These are phyloP conservation scores for Trypanosoma platydactyli DNA, from an alignment of 208 protist genomes.

Conservation along the genomic window DNA sequence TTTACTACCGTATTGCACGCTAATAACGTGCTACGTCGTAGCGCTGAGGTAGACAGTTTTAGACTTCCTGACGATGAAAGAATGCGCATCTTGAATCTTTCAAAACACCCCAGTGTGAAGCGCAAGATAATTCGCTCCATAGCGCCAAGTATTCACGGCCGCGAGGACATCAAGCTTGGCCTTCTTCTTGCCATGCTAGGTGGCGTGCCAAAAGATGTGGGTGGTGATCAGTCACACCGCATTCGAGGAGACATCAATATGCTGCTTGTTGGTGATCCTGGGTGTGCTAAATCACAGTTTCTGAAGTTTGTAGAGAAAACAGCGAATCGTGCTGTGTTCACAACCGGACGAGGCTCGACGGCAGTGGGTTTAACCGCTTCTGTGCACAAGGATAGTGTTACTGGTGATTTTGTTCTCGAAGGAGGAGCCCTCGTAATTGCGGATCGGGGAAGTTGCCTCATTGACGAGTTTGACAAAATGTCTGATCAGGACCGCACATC, in stretches of 20 bases:
- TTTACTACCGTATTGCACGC: conserved; percentile 98
- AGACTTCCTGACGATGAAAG: conserved; percentile 90
- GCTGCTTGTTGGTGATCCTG: conserved; percentile 99
- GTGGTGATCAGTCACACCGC: conserved; percentile 93
- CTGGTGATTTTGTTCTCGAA: conserved; percentile 99
- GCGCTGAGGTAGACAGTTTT: conserved; percentile 84
- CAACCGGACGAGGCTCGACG: conserved; percentile 98
- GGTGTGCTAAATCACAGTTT: conserved; percentile 97
- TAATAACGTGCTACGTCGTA: conserved; percentile 95
- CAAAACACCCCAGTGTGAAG: conserved; percentile 85
- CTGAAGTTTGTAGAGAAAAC: conserved; percentile 99
- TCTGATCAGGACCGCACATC: conserved; percentile 97
- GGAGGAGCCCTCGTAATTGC: conserved; percentile 99
- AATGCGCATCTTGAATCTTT: conserved; percentile 86
- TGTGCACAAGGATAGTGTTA: conserved; percentile 97
- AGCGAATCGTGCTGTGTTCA: conserved; percentile 97
- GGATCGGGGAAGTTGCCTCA: conserved; percentile 98
- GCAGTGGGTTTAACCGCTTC: conserved; percentile 99
- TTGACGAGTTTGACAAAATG: conserved; percentile 99
- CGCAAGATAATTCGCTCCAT: conserved; percentile 96
- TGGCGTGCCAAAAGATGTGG: conserved; percentile 93
- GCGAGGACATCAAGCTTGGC: conserved; percentile 99
- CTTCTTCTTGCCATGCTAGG: conserved; percentile 98
- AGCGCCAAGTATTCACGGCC: conserved; percentile 99
- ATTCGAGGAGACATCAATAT: conserved; percentile 99